These are phyloP conservation scores for Xylariaceae sp. DNA, from an alignment of 2,329 filamentous ascomycete species.

Conservation along the genomic window DNA sequence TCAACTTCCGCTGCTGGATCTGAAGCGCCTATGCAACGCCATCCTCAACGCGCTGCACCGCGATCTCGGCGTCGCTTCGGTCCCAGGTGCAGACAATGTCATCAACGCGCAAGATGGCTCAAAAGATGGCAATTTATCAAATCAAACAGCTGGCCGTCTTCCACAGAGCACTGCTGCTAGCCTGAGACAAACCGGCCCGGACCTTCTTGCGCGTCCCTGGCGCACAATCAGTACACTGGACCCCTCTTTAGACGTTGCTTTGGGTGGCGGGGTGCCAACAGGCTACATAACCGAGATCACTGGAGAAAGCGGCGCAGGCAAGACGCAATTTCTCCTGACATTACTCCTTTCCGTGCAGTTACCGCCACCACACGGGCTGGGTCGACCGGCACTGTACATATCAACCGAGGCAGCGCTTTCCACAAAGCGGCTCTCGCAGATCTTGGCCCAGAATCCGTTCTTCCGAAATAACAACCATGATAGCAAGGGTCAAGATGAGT, in stretches of 20 bases:
- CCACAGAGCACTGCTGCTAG: conserved; percentile 4
- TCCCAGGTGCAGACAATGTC: conserved; percentile 4
- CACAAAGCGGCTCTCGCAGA: conserved; percentile 75
- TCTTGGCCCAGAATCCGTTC: conserved; percentile 64
- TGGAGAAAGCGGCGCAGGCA: conserved; percentile 90
- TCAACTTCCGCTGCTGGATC: conserved; percentile 72
- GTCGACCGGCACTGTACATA: conserved; percentile 80
- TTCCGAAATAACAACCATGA: too few relatives aligned
- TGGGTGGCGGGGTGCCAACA: conserved; percentile 76
- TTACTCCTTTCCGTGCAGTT: conserved; percentile 84
- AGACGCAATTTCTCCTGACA: conserved; percentile 87
- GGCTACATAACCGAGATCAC: conserved; percentile 85
- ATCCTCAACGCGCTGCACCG: conserved; percentile 64
- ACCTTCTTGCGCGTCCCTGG: conserved; percentile 40
- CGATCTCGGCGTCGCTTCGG: conserved; percentile 53
- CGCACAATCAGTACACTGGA: conserved; percentile 77
- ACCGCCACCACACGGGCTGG: conserved; percentile 65
- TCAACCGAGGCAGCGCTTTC: conserved; percentile 86
- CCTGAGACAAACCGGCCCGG: conserved; percentile 34
- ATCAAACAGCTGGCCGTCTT: too few relatives aligned
- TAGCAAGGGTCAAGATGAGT: conserved; percentile 24
- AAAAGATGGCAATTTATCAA: conserved; percentile 9
- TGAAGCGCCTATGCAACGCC: conserved; percentile 68
- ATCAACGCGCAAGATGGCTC: conserved; percentile 11
- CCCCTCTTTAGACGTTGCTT: conserved; percentile 59